Base-by-base conservation (phyloP, 169 alveolate species). In the Eimeria brunetti region DNA sequence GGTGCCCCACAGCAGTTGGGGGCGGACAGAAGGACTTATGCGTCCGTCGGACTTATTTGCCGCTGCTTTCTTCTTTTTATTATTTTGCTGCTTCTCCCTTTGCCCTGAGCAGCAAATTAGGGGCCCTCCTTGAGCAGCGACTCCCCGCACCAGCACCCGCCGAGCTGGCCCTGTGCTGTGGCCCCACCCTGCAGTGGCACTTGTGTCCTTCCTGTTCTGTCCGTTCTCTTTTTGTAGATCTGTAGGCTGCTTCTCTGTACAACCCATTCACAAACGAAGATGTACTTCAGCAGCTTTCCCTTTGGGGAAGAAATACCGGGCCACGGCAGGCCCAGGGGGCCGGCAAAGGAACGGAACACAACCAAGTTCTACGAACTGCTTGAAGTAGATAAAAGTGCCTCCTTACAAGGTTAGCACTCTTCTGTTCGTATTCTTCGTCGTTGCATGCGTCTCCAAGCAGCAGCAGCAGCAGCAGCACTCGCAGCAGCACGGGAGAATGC, bases 341-440 rank as follows among this genome's bases (percentile, higher is more conserved):
- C 94, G 95, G 88, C 96, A 53, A 83, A 96, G 91, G 97, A 96
- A 49, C 98, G 97, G 7, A 98, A 98, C 93, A 98, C 97, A 92
- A 98, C 97, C 78, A 97, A 97, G 94, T 97, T 97, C 88, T 98
- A 98, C 91, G 98, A 98, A 64, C 93, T 95, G 44, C 97, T 98
- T 56, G 99, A 97, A 60, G 92, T 98, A 60, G 97, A 97, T 58
- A 98, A 97, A 94, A 98, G 96, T 62, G 98, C 99, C 62, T 96
- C 99, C 58, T 96, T 97, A 18, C 97, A 88, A 53, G 96, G 96
- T 92, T 62, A 86, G 92, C 51, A 64, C 22, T 62, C 78, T 62
- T 56, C 64, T n/a, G 18, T 46, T 49, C 1, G 3, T 51, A 49
- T 80, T 9, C 44, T 22, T 80, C 67, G 8, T n/a, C n/a, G 9